Base-by-base conservation (phyloP, 2,329 filamentous ascomycete species). In the Fusarium austroafricanum region DNA sequence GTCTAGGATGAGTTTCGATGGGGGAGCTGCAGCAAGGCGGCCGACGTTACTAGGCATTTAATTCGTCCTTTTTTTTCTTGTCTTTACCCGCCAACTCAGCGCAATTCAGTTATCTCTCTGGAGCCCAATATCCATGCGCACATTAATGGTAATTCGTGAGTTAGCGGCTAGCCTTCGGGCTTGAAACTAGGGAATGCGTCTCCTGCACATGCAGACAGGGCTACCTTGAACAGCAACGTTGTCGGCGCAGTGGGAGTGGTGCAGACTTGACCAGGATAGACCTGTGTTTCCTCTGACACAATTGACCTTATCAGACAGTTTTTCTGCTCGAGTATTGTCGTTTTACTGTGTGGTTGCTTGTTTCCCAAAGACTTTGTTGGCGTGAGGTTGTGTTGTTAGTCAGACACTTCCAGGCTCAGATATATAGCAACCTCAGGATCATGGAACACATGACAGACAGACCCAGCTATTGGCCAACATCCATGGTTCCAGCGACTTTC, bases 21-120 rank as follows among this genome's bases (percentile, higher is more conserved):
- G 40, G 60, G 61, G 38, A 68, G 54, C 59, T 68, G 65, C 65
- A 65, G 65, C 45, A 56, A 60, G 65, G 65, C 65, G 65, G 65
- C 65, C 65, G 65, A 68, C 65, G 53, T 55, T 60, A 35, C 49
- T 65, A 40, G 43, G 40, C 56, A 57, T 40, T 49, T 68, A 47
- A 68, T 68, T 66, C 65, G 65, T 53, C 52, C 45, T 47, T 31
- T 58, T 31, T 44, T 43, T 39, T 55, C 35, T 54, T 35, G 28
- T 18, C 43, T 68, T 68, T 68, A 50, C 44, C 65, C 59, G 59
- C 45, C 47, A 45, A 44, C 49, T 65, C 43, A 52, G 42, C 39
- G 31, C 29, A 37, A 23, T 45, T 57, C 10, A 51, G 39, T 64
- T 43, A 58, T 58, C 52, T 35, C 38, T 14, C 29, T 44, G 37